Evolutionary conservation across 2,329 filamentous ascomycete species (phyloP).

Genomic region (Beauveria rudraprayagi): DNA sequence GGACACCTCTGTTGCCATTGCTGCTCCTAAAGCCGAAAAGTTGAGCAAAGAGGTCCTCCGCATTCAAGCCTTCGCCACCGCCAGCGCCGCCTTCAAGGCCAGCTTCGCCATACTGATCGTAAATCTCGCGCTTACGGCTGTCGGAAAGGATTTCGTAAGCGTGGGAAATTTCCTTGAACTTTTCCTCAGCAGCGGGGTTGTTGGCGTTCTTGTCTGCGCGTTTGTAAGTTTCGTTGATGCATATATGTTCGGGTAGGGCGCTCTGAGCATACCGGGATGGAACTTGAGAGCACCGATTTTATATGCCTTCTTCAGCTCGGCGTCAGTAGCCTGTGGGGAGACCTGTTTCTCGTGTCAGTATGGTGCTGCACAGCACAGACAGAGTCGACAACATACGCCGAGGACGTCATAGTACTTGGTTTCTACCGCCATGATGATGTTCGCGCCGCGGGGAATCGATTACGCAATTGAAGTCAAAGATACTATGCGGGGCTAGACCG

Average conservation of each 20-base stretch:
- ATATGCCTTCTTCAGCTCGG: conserved; percentile 87
- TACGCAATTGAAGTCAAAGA: neutral
- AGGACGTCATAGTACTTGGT: conserved; percentile 72
- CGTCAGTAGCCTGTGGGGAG: conserved; percentile 67
- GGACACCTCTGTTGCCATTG: conserved; percentile 63
- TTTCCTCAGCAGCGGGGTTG: conserved; percentile 88
- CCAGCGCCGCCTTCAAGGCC: conserved; percentile 83
- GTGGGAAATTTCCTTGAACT: conserved; percentile 96
- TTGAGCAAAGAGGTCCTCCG: conserved; percentile 92
- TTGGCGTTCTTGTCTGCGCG: conserved; percentile 84
- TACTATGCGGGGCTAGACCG: neutral
- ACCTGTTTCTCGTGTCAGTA: conserved; percentile 44
- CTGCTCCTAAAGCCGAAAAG: conserved; percentile 55
- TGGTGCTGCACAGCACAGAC: too few species aligned
- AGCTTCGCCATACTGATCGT: conserved; percentile 97
- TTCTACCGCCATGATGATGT: conserved; percentile 64
- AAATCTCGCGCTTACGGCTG: conserved; percentile 79
- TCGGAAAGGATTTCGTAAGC: conserved; percentile 95
- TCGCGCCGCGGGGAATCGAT: neutral
- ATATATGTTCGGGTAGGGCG: neutral
- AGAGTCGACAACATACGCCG: conserved; percentile 49
- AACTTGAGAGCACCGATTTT: conserved; percentile 75
- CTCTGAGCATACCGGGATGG: conserved; percentile 60
- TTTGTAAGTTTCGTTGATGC: conserved; percentile 13
- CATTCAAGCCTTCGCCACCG: conserved; percentile 76